These are phyloP conservation scores for Penicillium sumatraense DNA, from an alignment of 2,329 filamentous ascomycete species.

Conservation along the genomic window DNA sequence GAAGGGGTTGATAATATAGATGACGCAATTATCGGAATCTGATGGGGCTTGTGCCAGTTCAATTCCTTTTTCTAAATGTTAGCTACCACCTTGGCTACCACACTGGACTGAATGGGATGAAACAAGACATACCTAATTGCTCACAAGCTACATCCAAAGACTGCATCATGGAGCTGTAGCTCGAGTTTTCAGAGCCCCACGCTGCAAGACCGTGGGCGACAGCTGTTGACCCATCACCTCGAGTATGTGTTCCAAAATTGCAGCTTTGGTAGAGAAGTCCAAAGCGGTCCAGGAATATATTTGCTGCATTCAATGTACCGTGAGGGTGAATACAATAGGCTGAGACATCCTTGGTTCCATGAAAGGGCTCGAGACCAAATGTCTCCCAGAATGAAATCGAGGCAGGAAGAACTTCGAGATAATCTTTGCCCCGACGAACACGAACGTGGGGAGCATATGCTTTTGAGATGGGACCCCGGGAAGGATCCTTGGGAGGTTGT, in stretches of 20 bases:
- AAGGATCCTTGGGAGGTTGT: slow-evolving; percentile 31
- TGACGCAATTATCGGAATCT: slow-evolving; percentile 52
- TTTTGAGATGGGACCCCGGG: slow-evolving; percentile 43
- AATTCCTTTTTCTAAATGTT: no score
- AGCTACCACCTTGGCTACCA: no score
- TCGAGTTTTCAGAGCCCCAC: slow-evolving; percentile 38
- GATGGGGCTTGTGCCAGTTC: slow-evolving; percentile 40
- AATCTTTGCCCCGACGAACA: slow-evolving; percentile 57
- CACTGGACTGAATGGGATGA: no score
- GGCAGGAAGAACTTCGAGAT: slow-evolving; percentile 60
- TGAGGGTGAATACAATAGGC: slow-evolving; percentile 62
- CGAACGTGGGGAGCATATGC: slow-evolving; percentile 59
- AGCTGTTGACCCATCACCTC: slow-evolving; percentile 46
- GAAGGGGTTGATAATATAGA: slow-evolving; percentile 65
- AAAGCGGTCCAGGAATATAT: slow-evolving; percentile 58
- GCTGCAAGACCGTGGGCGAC: slow-evolving; percentile 43
- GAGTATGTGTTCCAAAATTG: slow-evolving; percentile 58
- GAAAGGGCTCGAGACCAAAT: slow-evolving; percentile 61
- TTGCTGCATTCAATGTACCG: slow-evolving; percentile 50
- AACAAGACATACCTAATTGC: slow-evolving; percentile 38
- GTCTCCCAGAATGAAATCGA: slow-evolving; percentile 66
- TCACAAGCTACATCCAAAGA: slow-evolving; percentile 40
- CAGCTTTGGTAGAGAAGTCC: slow-evolving; percentile 61
- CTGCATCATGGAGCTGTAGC: slow-evolving; percentile 42
- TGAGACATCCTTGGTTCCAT: slow-evolving; percentile 61